Percentiles rank a stretch among this genome's conserved stretches.
Evolutionary conservation across 345 rosid species (phyloP).

Genomic region (Nasturtium officinale): DNA sequence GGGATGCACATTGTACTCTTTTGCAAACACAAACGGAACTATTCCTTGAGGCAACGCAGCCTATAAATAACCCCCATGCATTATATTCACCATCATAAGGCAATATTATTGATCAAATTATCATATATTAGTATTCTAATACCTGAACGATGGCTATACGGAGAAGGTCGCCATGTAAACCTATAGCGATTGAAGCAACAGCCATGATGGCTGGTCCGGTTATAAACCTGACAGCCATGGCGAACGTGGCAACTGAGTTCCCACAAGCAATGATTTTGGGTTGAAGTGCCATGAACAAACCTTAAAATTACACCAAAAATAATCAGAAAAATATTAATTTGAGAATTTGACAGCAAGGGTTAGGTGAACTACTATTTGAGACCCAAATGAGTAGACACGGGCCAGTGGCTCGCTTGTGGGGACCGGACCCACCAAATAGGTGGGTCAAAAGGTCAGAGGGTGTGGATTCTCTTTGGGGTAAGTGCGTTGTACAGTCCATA

Average conservation of each 20-base stretch:
- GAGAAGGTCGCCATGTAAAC: slow-evolving; percentile 81
- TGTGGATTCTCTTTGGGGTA: slow-evolving; percentile 29
- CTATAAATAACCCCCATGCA: slow-evolving; percentile 38
- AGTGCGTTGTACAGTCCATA: slow-evolving; percentile 36
- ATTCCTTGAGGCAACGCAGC: slow-evolving; percentile 91
- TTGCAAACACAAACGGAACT: slow-evolving; percentile 90
- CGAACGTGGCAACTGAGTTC: slow-evolving; percentile 73
- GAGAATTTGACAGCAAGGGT: slow-evolving; percentile 16
- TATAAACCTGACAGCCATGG: slow-evolving; percentile 94
- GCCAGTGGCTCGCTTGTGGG: slow-evolving; percentile 23
- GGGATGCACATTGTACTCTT: slow-evolving; percentile 88
- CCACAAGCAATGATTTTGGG: slow-evolving; percentile 99
- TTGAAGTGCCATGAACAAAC: slow-evolving; percentile 97
- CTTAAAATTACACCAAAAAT: slow-evolving; percentile 42
- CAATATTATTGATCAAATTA: background rate
- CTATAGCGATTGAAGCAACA: slow-evolving; percentile 75
- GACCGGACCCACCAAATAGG: slow-evolving; percentile 48
- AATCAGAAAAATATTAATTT: background rate
- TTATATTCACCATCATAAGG: background rate
- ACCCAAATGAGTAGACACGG: slow-evolving; percentile 31
- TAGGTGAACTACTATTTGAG: slow-evolving; percentile 35
- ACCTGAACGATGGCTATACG: slow-evolving; percentile 96
- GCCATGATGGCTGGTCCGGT: slow-evolving; percentile 97
- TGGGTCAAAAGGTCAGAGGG: slow-evolving; percentile 38
- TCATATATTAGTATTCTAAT: background rate